Evolutionary conservation across 225 moss, liverwort and hornwort genomes (phyloP).

Genomic region (Lunularia cruciata): DNA sequence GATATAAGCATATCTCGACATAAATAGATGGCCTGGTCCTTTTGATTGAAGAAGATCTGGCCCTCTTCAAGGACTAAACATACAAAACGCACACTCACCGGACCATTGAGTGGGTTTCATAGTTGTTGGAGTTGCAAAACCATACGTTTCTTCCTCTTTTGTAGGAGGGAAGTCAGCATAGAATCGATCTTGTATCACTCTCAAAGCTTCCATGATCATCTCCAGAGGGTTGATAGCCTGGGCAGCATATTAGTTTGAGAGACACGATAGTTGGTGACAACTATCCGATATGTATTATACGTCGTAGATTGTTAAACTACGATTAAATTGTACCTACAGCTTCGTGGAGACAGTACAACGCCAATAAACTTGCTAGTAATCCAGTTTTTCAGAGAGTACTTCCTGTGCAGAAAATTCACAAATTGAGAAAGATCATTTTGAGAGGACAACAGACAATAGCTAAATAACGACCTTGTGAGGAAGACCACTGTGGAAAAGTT

Average conservation of each 20-base stretch:
- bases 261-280: not conserved
- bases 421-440: not conserved
- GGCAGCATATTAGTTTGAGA: not conserved
- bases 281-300: too few species aligned
- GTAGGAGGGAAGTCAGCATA: conserved; percentile 58
- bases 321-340: too few species aligned
- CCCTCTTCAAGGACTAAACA: conserved; percentile 69
- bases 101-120: conserved; percentile 86
- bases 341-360: too few species aligned
- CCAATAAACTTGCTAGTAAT: too few species aligned
- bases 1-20: too few species aligned
- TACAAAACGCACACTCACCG: conserved; percentile 34
- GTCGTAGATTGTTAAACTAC: too few species aligned
- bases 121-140: conserved; percentile 76
- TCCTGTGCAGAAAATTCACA: not conserved
- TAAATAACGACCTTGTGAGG: conserved; percentile 54
- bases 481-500: conserved; percentile 78
- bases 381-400: not conserved
- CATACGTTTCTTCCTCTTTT: conserved; percentile 54
- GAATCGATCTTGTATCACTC: conserved; percentile 62
- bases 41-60: too few species aligned
- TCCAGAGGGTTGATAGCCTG: conserved; percentile 76
- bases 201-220: conserved; percentile 60
- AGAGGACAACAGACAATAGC: not conserved
- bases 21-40: too few species aligned